phyloP scores from a whole-genome alignment of 2,329 filamentous ascomycete genomes.

The Trichothecium roseum region DNA sequence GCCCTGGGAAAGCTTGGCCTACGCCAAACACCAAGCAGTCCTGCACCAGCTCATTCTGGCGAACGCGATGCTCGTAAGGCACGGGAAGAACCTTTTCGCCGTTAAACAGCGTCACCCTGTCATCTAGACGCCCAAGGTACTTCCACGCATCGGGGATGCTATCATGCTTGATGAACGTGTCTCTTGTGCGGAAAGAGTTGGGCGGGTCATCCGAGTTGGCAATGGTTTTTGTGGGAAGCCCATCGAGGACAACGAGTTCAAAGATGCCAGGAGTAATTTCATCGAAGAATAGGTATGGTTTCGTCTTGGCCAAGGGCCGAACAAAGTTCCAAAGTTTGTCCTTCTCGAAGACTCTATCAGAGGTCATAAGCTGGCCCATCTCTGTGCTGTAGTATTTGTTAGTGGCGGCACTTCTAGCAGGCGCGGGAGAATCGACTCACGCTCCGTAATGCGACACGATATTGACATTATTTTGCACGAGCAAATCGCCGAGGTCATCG shows the following conservation, averaged over 20 bases:
- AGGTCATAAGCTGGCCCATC: constrained; percentile 52
- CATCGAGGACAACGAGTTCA: constrained; percentile 25
- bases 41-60: constrained; percentile 38
- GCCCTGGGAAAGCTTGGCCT: constrained; percentile 38
- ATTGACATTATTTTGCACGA: constrained; percentile 42
- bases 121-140: constrained; percentile 32
- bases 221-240: constrained; percentile 23
- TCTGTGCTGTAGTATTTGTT: constrained; percentile 33
- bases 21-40: constrained; percentile 50
- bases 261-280: constrained; percentile 19
- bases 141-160: constrained; percentile 31
- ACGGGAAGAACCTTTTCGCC: constrained; percentile 37
- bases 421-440: constrained; percentile 18
- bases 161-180: constrained; percentile 31
- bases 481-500: constrained; percentile 43
- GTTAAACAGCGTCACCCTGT: constrained; percentile 33
- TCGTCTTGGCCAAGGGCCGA: constrained; percentile 21
- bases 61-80: constrained; percentile 40
- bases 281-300: constrained; percentile 15
- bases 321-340: constrained; percentile 54
- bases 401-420: neutral
- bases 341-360: constrained; percentile 33
- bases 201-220: constrained; percentile 25
- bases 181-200: constrained; percentile 31
- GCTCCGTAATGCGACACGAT: constrained; percentile 45